phyloP scores from a whole-genome alignment of 1,139 yeast species.

The Sugiyamaella sp. region DNA sequence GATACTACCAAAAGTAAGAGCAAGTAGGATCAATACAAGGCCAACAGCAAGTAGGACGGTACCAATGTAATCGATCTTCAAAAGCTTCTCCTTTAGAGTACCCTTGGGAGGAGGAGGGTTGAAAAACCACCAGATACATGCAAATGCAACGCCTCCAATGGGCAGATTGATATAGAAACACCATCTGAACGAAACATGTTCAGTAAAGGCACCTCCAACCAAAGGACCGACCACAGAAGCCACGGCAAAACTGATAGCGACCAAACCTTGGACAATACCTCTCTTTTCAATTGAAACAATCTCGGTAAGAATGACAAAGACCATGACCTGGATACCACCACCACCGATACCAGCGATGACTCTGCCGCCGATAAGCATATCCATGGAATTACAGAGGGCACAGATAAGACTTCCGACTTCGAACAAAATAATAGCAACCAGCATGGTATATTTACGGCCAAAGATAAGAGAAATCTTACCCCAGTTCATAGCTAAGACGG shows the following conservation, averaged over 20 bases:
- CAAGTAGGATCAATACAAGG: constrained; percentile 51
- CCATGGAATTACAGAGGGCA: constrained; percentile 60
- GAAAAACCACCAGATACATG: constrained; percentile 52
- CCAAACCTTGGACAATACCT: constrained; percentile 54
- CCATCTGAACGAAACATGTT: constrained; percentile 75
- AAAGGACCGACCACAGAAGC: constrained; percentile 69
- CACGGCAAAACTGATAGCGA: constrained; percentile 57
- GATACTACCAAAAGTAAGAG: constrained; percentile 55
- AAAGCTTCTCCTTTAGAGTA: constrained; percentile 47
- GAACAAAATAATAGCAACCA: constrained; percentile 58
- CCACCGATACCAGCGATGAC: constrained; percentile 76
- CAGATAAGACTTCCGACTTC: constrained; percentile 65
- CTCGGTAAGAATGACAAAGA: constrained; percentile 61
- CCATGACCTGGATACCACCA: constrained; percentile 67
- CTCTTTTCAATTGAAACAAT: constrained; percentile 64
- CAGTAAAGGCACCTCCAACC: constrained; percentile 67
- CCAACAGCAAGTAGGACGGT: constrained; percentile 49
- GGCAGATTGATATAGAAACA: constrained; percentile 75
- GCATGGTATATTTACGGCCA: constrained; percentile 59
- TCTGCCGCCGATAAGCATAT: constrained; percentile 68
- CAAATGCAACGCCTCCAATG: constrained; percentile 60
- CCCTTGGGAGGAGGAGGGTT: constrained; percentile 55
- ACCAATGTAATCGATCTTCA: constrained; percentile 54
- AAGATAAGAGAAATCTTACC: constrained; percentile 64
- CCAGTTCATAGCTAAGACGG: constrained; percentile 62